Evolutionary conservation across 1,284 basidiomycete genomes (phyloP).

Genomic region (Porodaedalea pini): DNA sequence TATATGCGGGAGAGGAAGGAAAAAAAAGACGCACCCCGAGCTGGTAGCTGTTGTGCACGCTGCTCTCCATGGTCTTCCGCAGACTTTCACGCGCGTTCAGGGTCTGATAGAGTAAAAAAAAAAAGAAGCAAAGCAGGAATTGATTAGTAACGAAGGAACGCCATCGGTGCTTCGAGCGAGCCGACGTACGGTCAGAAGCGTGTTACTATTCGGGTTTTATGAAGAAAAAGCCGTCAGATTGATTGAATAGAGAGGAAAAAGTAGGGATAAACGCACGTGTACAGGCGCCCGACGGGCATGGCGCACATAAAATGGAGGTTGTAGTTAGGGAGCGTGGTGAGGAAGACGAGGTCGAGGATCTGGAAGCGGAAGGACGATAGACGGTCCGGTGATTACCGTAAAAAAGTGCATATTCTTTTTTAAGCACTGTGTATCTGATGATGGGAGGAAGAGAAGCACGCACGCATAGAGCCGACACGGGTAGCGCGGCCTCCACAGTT

Average conservation of each 20-base stretch:
- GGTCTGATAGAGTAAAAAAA: slow-evolving; percentile 7
- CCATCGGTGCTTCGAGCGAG: background rate
- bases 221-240: background rate
- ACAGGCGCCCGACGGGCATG: slow-evolving; percentile 16
- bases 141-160: background rate
- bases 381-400: background rate
- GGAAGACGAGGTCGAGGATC: slow-evolving; percentile 18
- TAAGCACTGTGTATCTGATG: background rate
- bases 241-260: background rate
- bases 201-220: slow-evolving; percentile 7
- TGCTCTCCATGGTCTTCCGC: slow-evolving; percentile 16
- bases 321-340: slow-evolving; percentile 10
- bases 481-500: slow-evolving; percentile 15
- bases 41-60: slow-evolving; percentile 15
- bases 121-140: background rate
- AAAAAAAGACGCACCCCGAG: slow-evolving; percentile 2
- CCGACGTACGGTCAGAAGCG: slow-evolving; percentile 15
- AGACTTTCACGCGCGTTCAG: slow-evolving; percentile 17
- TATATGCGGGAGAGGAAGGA: background rate
- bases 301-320: slow-evolving; percentile 19
- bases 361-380: too few species aligned
- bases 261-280: slow-evolving; percentile 8
- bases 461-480: slow-evolving; percentile 12
- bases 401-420: background rate
- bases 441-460: background rate